Percentiles rank a stretch among this genome's conserved stretches.
These are phyloP conservation scores for Haematococcus sp. DNA, from an alignment of 139 green algal genomes.

Conservation along the genomic window DNA sequence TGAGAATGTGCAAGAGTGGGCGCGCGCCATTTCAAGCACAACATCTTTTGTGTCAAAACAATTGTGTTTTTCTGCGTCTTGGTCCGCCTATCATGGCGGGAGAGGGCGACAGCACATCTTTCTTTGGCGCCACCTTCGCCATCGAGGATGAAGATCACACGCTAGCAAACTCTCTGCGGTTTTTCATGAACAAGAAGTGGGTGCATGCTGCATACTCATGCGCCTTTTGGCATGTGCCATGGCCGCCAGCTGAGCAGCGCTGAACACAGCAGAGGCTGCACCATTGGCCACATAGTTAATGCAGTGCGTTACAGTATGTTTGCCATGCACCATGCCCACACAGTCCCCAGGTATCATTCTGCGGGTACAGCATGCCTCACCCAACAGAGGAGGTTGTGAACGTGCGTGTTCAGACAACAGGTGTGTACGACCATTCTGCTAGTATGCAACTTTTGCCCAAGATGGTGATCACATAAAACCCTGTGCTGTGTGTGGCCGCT, in stretches of 20 bases:
- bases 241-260: background rate
- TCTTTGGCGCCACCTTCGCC: constrained; percentile 63
- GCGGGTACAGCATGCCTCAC: constrained; percentile 83
- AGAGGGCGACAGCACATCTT: constrained; percentile 5
- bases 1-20: too few species aligned
- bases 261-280: background rate
- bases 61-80: too few species aligned
- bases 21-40: too few species aligned
- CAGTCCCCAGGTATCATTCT: constrained; percentile 74
- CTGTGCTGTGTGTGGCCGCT: too few species aligned
- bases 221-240: background rate
- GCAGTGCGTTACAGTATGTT: background rate
- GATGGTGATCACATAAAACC: too few species aligned
- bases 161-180: constrained; percentile 77
- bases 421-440: constrained; percentile 12
- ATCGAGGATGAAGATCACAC: constrained; percentile 85
- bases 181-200: constrained; percentile 84
- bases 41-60: too few species aligned
- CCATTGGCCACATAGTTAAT: background rate
- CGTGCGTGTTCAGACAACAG: constrained; percentile 82
- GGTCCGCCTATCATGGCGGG: background rate
- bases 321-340: background rate
- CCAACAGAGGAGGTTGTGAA: constrained; percentile 81
- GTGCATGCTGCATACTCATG: constrained; percentile 8
- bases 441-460: too few species aligned